These are phyloP conservation scores for Exobasidium rhododendri DNA, from an alignment of 1,284 basidiomycete species.

Conservation along the genomic window DNA sequence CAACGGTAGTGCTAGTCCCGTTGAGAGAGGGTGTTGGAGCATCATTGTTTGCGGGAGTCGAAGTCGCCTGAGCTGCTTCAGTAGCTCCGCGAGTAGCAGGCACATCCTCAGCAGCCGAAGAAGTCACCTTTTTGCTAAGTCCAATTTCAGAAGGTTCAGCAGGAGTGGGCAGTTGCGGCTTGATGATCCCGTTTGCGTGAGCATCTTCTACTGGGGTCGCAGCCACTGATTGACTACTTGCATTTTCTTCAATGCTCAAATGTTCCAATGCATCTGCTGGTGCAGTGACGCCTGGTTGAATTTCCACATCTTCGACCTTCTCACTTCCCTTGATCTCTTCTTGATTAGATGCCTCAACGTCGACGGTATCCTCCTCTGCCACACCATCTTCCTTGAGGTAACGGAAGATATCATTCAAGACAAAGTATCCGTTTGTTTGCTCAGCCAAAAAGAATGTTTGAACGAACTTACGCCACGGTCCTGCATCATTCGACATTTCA, in stretches of 20 bases:
- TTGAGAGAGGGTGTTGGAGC: constrained; percentile 49
- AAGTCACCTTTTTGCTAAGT: constrained; percentile 31
- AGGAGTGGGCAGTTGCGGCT: constrained; percentile 16
- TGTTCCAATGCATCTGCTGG: constrained; percentile 25
- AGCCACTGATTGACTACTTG: constrained; percentile 12
- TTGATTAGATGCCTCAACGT: constrained; percentile 13
- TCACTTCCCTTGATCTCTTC: constrained; percentile 22
- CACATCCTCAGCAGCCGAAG: constrained; percentile 32
- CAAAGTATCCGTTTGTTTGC: constrained; percentile 98
- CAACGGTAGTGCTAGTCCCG: constrained; percentile 19
- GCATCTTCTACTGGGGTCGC: constrained; percentile 18
- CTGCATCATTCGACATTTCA: constrained; percentile 83
- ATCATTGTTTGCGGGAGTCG: constrained; percentile 46
- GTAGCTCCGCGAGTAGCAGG: constrained; percentile 59
- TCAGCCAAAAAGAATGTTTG: constrained; percentile 99
- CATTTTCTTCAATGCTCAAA: not conserved
- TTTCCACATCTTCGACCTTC: constrained; percentile 24
- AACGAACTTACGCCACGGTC: constrained; percentile 92
- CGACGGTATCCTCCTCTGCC: constrained; percentile 60
- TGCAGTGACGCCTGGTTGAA: constrained; percentile 35
- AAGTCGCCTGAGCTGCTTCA: constrained; percentile 58
- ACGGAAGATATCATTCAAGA: constrained; percentile 99
- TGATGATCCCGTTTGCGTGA: constrained; percentile 12
- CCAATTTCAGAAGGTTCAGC: constrained; percentile 44
- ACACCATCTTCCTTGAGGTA: constrained; percentile 94